Base-by-base conservation (phyloP, 768 basidiomycete species). In the Rhodosporidiobolus odoratus region DNA sequence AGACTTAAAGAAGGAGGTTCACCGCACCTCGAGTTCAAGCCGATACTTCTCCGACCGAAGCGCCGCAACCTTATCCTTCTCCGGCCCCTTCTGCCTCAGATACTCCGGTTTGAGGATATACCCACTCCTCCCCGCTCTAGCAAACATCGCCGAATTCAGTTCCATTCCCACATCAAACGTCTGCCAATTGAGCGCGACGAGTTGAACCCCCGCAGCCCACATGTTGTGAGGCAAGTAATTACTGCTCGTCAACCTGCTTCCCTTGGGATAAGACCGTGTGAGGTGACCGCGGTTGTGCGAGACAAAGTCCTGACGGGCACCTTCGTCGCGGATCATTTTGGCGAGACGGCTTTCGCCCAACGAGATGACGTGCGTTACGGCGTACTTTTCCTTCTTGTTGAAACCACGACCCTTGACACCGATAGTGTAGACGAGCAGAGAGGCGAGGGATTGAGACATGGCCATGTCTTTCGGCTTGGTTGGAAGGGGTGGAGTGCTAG, bases 101-200 rank as follows among this genome's bases (percentile, higher is more conserved):
- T 88, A 86, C 5, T 83, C 83, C 3, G 95, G 95, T 78, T 97
- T 96, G 48, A 96, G 84, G 3, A 99, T 87, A 76, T 91, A 96
- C 0, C 95, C 95, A 3, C 85, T 83, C 9, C 89, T 85, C n/a
- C 89, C 90, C 74, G 95, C 94, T 6, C 89, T 84, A 72, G 88
- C 87, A 80, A 99, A 99, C 91, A 98, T 93, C 10, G 94, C 91
- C 69, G 90, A 87, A 77, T 96, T 99, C 79, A 97, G 91, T 82
- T 88, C 87, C 77, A 88, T 89, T 3, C 92, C 93, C 60, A 92
- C 80, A 80, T 97, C 93, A 74, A 88, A 88, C 0, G 93, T 98
- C 80, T 99, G 95, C 92, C 93, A 98, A 79, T 99, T 99, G 64
- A 99, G 84, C 13, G 95, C 92, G 0, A 93, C 92, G 9, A 97